Percentiles rank a stretch among this genome's conserved stretches.
phyloP scores from a whole-genome alignment of 192 early-diverging fungal genomes.

The Podila clonocystis region DNA sequence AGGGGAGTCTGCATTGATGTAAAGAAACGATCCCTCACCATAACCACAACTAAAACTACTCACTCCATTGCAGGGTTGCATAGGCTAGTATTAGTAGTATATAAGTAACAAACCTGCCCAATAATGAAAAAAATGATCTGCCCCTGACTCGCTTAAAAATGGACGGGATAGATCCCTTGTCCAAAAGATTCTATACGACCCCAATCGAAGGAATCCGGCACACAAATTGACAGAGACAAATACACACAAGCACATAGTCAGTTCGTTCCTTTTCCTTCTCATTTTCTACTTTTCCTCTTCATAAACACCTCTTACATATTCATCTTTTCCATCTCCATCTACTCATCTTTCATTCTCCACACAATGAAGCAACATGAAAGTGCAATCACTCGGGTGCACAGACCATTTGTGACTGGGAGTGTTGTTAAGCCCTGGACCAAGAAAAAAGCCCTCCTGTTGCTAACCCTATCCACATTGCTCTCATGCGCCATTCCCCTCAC shows the following conservation, averaged over 20 bases:
- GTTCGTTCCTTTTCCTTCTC: not conserved
- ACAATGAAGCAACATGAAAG: not conserved
- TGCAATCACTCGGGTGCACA: not conserved
- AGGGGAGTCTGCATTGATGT: not conserved
- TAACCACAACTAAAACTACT: not conserved
- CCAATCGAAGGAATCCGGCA: too few relatives aligned
- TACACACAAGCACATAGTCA: not conserved
- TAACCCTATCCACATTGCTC: not conserved
- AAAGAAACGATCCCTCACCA: not conserved
- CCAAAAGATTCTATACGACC: too few relatives aligned
- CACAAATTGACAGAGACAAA: too few relatives aligned
- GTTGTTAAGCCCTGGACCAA: not conserved
- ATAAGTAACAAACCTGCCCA: not conserved
- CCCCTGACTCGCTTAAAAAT: too few relatives aligned
- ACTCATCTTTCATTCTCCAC: too few relatives aligned
- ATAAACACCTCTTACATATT: not conserved
- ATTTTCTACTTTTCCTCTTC: not conserved
- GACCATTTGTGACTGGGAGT: not conserved
- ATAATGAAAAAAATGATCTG: too few relatives aligned
- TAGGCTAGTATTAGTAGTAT: not conserved
- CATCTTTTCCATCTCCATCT: too few relatives aligned
- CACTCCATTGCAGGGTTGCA: not conserved
- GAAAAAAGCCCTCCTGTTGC: not conserved
- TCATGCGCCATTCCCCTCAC: not conserved
- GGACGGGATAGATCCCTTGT: too few relatives aligned